Conservation (phyloP, 345 rosid species). For the Eucalyptus guilfoylei region DNA sequence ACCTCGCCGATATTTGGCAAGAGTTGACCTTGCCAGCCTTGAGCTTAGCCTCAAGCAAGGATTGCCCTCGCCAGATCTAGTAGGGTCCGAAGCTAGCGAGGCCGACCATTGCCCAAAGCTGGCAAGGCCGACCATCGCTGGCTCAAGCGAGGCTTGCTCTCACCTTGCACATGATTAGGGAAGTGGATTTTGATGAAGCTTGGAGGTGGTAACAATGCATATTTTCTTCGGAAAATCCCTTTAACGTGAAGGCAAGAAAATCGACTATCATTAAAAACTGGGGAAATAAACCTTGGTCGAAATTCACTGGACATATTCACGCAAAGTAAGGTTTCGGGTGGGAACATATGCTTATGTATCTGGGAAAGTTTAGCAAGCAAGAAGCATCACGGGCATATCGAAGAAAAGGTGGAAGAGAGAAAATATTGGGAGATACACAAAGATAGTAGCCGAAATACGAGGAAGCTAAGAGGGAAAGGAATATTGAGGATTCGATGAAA, state of each 20-base stretch:
- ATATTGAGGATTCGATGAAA: not conserved
- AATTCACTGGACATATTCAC: not conserved
- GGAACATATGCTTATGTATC: not conserved
- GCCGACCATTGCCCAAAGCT: rapidly evolving
- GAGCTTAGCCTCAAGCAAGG: not conserved
- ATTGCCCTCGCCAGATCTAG: rapidly evolving
- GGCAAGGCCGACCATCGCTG: rapidly evolving
- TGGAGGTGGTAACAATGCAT: not conserved
- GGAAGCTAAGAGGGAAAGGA: not conserved
- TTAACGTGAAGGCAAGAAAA: not conserved
- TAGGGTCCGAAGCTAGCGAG: too few relatives aligned
- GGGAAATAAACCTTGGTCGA: not conserved
- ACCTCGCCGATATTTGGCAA: rapidly evolving
- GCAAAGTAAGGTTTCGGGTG: not conserved
- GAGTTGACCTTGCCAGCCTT: not conserved
- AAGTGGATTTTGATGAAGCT: not conserved
- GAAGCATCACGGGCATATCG: not conserved
- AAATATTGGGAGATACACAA: not conserved
- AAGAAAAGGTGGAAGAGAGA: not conserved
- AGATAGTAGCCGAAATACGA: not conserved
- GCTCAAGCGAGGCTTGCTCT: not conserved
- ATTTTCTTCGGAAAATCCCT: not conserved
- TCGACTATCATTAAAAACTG: not conserved
- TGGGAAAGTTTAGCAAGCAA: not conserved
- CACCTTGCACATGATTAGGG: not conserved